Evolutionary conservation across 495 filamentous ascomycete species (phyloP).

Genomic region (Neurospora cerealis): DNA sequence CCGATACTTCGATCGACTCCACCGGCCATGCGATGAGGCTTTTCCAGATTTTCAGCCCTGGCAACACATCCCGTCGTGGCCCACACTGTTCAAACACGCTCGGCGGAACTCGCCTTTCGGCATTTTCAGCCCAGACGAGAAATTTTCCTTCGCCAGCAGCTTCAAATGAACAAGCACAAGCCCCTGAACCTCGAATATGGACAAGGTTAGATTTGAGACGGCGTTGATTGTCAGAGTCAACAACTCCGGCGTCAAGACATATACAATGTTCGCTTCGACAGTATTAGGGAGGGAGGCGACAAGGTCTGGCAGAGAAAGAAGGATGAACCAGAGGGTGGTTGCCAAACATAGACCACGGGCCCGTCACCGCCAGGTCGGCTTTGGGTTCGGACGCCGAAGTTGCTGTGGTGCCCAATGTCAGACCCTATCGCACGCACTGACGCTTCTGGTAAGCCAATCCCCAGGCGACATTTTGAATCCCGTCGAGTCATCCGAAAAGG

Average conservation of each 20-base stretch:
- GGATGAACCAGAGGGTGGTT: not conserved
- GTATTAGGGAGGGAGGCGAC: not conserved
- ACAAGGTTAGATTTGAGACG: not conserved
- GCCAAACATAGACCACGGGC: not conserved
- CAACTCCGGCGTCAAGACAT: not conserved
- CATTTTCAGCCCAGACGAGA: not conserved
- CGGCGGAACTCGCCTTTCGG: not conserved
- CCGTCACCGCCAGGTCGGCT: not conserved
- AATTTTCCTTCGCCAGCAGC: not conserved
- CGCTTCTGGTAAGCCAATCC: not conserved
- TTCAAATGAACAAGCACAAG: not conserved
- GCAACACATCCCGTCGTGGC: not conserved
- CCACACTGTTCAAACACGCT: not conserved
- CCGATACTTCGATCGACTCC: not conserved
- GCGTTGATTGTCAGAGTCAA: not conserved
- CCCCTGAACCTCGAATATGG: not conserved
- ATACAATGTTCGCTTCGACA: not conserved
- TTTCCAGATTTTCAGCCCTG: not conserved
- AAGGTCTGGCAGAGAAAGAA: not conserved
- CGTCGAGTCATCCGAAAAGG: not conserved
- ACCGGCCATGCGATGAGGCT: not conserved
- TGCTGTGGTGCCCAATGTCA: not conserved
- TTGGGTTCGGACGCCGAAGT: not conserved
- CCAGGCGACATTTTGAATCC: not conserved
- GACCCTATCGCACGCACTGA: not conserved